Evolutionary conservation across 2,329 filamentous ascomycete species (phyloP).

Genomic region (Cladophialophora psammophila): DNA sequence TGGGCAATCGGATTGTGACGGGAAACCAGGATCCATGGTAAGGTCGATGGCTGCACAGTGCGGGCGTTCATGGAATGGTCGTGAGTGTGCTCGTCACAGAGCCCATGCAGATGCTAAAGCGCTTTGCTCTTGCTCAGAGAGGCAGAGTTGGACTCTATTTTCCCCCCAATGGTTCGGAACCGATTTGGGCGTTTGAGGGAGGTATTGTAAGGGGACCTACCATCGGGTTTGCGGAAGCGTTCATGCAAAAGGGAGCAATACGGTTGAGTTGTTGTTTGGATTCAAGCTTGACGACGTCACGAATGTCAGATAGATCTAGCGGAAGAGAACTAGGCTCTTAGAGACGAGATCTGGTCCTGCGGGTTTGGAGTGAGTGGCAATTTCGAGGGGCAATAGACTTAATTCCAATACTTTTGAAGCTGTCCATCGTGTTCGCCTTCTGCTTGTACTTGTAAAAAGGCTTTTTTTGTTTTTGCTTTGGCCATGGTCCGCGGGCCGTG

Average conservation of each 20-base stretch:
- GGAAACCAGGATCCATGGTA: background rate
- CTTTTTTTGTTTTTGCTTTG: background rate
- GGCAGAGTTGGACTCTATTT: background rate
- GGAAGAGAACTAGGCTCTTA: background rate
- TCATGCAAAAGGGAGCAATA: background rate
- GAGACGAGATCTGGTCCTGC: background rate
- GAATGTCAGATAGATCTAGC: constrained; percentile 1
- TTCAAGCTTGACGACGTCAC: constrained; percentile 1
- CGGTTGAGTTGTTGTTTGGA: background rate
- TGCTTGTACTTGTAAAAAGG: too few relatives aligned
- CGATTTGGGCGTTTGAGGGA: background rate
- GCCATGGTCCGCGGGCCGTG: background rate
- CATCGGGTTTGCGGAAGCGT: background rate
- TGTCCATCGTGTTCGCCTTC: too few relatives aligned
- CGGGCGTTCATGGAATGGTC: background rate
- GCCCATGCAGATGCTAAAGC: background rate
- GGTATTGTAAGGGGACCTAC: background rate
- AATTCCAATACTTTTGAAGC: too few relatives aligned
- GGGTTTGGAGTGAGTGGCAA: background rate
- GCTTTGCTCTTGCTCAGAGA: background rate
- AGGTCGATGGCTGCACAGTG: constrained; percentile 9
- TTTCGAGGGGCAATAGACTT: background rate
- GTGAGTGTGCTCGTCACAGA: background rate
- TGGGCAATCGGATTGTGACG: background rate
- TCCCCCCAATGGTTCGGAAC: background rate